Evolutionary conservation across 331 rosid genomes (phyloP).

Genomic region (Malus hybrid): DNA sequence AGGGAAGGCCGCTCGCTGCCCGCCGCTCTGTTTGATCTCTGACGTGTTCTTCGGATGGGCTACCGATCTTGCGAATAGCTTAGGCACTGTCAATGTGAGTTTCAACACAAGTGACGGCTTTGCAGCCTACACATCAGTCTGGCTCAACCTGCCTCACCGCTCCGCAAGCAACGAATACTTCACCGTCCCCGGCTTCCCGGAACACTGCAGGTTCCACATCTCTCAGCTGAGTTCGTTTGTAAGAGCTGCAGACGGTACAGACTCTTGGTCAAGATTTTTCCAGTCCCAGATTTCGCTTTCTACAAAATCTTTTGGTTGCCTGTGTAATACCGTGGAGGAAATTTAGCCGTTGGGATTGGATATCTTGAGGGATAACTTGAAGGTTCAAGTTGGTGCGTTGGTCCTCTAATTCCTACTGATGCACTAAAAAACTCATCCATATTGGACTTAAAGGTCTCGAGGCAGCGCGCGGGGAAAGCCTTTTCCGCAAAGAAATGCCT

Average conservation of each 20-base stretch:
- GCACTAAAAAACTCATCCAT: not conserved
- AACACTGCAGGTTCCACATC: conserved; percentile 30
- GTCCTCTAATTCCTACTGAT: conserved; percentile 35
- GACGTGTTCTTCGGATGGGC: conserved; percentile 61
- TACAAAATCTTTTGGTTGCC: conserved; percentile 46
- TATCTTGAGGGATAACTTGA: conserved; percentile 26
- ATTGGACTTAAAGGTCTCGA: not conserved
- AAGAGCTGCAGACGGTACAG: conserved; percentile 46
- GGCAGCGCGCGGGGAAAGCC: conserved; percentile 34
- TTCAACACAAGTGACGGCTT: conserved; percentile 63
- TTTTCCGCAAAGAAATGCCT: conserved; percentile 30
- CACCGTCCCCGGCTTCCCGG: conserved; percentile 49
- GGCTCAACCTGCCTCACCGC: conserved; percentile 30
- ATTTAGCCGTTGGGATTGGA: conserved; percentile 46
- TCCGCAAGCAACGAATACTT: conserved; percentile 22
- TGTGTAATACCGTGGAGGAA: conserved; percentile 54
- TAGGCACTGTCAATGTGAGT: conserved; percentile 22
- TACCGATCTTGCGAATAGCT: conserved; percentile 29
- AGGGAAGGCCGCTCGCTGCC: conserved; percentile 30
- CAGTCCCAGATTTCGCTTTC: conserved; percentile 31
- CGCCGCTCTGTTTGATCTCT: conserved; percentile 38
- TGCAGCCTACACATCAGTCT: conserved; percentile 21
- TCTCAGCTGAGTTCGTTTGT: conserved; percentile 35
- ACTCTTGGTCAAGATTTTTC: conserved; percentile 49
- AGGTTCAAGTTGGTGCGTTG: conserved; percentile 51